These are phyloP conservation scores for Sclerotinia spermophila DNA, from an alignment of 2,329 filamentous ascomycete genomes.

Conservation along the genomic window DNA sequence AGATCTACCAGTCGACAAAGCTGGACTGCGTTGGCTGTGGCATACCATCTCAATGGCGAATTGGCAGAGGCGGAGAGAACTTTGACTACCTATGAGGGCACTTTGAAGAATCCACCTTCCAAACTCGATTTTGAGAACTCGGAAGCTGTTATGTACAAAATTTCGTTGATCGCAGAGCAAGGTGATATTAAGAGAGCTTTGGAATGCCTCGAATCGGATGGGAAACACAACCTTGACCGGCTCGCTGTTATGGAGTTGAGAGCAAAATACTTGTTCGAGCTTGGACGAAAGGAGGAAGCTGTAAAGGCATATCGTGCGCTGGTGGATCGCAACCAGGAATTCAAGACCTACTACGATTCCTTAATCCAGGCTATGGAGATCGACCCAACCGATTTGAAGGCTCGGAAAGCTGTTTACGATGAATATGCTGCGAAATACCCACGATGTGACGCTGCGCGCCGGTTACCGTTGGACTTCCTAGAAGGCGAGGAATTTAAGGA, in stretches of 20 bases:
- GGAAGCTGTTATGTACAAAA: constrained; percentile 93
- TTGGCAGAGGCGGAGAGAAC: constrained; percentile 84
- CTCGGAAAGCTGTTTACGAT: constrained; percentile 71
- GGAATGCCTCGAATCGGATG: constrained; percentile 76
- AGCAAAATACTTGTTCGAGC: constrained; percentile 76
- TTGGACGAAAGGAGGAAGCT: constrained; percentile 76
- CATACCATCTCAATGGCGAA: constrained; percentile 86
- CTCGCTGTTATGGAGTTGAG: constrained; percentile 80
- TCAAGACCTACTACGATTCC: constrained; percentile 78
- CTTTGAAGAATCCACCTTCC: constrained; percentile 74
- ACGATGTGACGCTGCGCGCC: constrained; percentile 77
- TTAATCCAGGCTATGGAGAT: constrained; percentile 68
- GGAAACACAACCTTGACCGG: constrained; percentile 77
- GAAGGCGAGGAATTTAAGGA: constrained; percentile 74
- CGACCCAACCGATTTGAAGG: constrained; percentile 54
- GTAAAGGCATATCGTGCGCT: constrained; percentile 75
- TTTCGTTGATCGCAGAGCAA: constrained; percentile 84
- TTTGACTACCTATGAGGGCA: constrained; percentile 88
- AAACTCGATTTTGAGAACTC: constrained; percentile 86
- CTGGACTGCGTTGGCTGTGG: constrained; percentile 96
- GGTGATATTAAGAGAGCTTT: constrained; percentile 80
- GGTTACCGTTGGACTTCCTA: constrained; percentile 87
- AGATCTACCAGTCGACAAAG: constrained; percentile 80
- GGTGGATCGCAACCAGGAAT: constrained; percentile 83
- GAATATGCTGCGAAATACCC: constrained; percentile 78